Evolutionary conservation across 75 land plant species (phyloP), one percentile per base, ranked within the genome.

Genomic region (Pseudotsuga menziesii): DNA sequence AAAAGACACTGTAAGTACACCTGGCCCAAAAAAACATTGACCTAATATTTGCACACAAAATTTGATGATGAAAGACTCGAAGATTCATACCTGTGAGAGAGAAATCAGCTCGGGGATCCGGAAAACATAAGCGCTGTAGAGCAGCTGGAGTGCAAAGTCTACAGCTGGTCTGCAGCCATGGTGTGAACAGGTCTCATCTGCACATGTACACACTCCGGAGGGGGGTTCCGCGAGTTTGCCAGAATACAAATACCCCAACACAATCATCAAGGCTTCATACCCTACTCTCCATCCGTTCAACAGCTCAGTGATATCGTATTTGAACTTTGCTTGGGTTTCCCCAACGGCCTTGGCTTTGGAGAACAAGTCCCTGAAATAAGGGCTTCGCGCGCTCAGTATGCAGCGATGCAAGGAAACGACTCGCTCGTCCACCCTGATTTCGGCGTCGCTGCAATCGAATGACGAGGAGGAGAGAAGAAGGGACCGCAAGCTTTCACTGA

Each of bases 151-250:
- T 0, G 78, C 84, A 57, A 83, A 93, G 60, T 86, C 80, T n/a
- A 96, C 75, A 12, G 89, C 88, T 1, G 98, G 97, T 29, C 87
- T 60, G 72, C 98, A 96, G 1, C 91, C 85, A 75, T 83, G 82
- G 72, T 96, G 98, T 26, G 77, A 63, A 74, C 98, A 96, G 3
- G 58, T 3, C 15, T 35, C 56, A 72, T 96, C 94, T 20, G 83
- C 85, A 61, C 98, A 96, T 2, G 79, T 85, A 2, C 86, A 84
- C 29, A 81, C 86, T 56, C 83, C 88, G 27, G 61, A 56, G 6
- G 84, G 85, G 11, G 81, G 75, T n/a, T 75, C 74, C 82, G 80
- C 85, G 44, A 89, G 59, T 77, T 88, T 91, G 5, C 94, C 97
- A 26, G 91, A 82, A 60, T 96, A 96, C 77, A 91, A 26, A 76